Conservation (phyloP, 139 green algal genomes). For the Diplosphaera chodatii region DNA sequence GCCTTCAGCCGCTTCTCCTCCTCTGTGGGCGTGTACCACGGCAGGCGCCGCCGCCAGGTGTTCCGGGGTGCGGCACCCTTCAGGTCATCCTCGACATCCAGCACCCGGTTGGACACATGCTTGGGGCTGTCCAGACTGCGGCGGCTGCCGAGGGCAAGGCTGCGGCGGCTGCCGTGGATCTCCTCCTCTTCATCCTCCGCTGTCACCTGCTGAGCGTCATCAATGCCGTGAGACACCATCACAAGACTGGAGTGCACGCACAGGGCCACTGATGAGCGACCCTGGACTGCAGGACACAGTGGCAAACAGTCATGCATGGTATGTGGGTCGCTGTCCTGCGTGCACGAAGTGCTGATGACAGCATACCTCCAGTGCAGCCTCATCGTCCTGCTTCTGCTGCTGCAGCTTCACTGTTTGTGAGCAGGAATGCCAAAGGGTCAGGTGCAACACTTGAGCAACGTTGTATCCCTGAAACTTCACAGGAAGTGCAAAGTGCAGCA, state of each 20-base stretch:
- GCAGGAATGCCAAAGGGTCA: too few relatives aligned
- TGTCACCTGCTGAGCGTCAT: too few relatives aligned
- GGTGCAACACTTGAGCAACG: too few relatives aligned
- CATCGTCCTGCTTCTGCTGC: slow-evolving; percentile 7
- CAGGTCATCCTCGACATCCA: not conserved
- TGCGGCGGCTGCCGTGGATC: not conserved
- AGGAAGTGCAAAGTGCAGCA: too few relatives aligned
- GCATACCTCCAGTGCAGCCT: not conserved
- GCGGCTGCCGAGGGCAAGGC: not conserved
- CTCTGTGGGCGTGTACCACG: not conserved
- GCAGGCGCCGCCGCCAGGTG: not conserved
- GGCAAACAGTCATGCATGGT: too few relatives aligned
- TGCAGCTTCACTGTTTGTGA: not conserved
- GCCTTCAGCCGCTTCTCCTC: not conserved
- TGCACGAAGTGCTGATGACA: too few relatives aligned
- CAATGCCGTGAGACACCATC: too few relatives aligned
- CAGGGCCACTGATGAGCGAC: too few relatives aligned
- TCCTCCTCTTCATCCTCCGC: not conserved
- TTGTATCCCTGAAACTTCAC: too few relatives aligned
- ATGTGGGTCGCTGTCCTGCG: too few relatives aligned
- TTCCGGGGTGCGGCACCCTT: not conserved
- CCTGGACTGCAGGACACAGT: too few relatives aligned
- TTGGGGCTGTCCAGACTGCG: not conserved
- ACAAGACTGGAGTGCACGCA: too few relatives aligned
- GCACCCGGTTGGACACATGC: not conserved